phyloP scores from a whole-genome alignment of 2,329 filamentous ascomycete species.

The Setomelanomma holmii region DNA sequence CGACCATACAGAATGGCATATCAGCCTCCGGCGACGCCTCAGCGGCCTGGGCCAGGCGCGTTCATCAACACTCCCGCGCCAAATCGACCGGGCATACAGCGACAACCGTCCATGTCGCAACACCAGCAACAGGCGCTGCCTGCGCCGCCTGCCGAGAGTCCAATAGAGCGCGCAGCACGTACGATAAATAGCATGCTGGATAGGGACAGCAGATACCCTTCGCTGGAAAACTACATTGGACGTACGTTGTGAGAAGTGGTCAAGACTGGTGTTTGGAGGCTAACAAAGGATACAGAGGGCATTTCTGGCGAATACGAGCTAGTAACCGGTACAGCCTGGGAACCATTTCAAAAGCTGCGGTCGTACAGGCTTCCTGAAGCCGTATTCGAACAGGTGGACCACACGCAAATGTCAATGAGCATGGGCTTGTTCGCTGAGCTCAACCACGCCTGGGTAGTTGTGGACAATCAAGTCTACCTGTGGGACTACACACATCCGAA shows the following conservation, averaged over 20 bases:
- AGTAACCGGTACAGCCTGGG: slow-evolving; percentile 72
- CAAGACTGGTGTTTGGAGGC: slow-evolving; percentile 13
- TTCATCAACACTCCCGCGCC: slow-evolving; percentile 77
- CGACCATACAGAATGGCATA: slow-evolving; percentile 34
- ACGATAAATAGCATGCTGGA: slow-evolving; percentile 82
- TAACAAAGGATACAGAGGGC: slow-evolving; percentile 68
- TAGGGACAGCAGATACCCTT: slow-evolving; percentile 81
- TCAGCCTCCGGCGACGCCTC: slow-evolving; percentile 60
- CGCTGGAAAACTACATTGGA: slow-evolving; percentile 86
- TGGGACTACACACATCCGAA: slow-evolving; percentile 98
- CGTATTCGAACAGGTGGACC: slow-evolving; percentile 92
- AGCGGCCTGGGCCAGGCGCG: slow-evolving; percentile 76
- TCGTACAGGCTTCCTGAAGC: slow-evolving; percentile 90
- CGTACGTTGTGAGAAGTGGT: slow-evolving; percentile 63
- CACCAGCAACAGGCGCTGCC: slow-evolving; percentile 31
- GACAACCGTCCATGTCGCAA: slow-evolving; percentile 35
- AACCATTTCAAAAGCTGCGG: slow-evolving; percentile 86
- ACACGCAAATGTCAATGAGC: slow-evolving; percentile 82
- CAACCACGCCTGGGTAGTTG: slow-evolving; percentile 92
- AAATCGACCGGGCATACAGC: slow-evolving; percentile 37
- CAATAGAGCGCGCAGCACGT: slow-evolving; percentile 79
- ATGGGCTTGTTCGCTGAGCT: slow-evolving; percentile 96
- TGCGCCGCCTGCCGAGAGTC: slow-evolving; percentile 53
- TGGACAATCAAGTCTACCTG: slow-evolving; percentile 94
- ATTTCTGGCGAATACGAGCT: slow-evolving; percentile 92